Conservation (phyloP, 2,329 filamentous ascomycete species). For the Didymella glomerata region DNA sequence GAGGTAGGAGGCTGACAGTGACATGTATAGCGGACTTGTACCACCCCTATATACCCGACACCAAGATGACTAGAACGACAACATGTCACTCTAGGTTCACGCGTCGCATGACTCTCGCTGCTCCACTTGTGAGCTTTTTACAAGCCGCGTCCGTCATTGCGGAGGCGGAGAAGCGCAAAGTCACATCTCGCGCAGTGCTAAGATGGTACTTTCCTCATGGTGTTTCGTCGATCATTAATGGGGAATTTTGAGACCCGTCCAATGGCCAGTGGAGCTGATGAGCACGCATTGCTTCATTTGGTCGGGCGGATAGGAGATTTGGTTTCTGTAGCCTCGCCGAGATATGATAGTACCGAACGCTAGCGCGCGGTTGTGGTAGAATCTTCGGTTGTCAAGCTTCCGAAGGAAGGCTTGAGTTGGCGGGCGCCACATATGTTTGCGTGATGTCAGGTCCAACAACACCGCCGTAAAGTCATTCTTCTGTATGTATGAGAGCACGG, state of each 20-base stretch:
- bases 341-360: not conserved
- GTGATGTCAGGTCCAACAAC: constrained; percentile 7
- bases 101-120: not conserved
- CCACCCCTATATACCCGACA: constrained; percentile 5
- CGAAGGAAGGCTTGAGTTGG: constrained; percentile 5
- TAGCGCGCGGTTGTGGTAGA: not conserved
- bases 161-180: not conserved
- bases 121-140: not conserved
- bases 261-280: not conserved
- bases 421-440: constrained; percentile 6
- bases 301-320: not conserved
- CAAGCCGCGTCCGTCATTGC: constrained; percentile 11
- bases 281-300: not conserved
- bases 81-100: not conserved
- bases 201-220: constrained; percentile 1
- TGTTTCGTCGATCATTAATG: constrained; percentile 11
- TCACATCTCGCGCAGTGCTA: not conserved
- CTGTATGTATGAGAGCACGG: not conserved
- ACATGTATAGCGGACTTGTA: not conserved
- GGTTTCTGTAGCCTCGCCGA: constrained; percentile 11
- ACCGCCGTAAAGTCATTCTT: not conserved
- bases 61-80: not conserved
- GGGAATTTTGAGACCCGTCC: not conserved
- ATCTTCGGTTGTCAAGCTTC: constrained; percentile 12
- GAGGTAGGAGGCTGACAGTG: too few relatives aligned